phyloP scores from a whole-genome alignment of 495 filamentous ascomycete genomes.

The Umbilicaria muhlenbergii region DNA sequence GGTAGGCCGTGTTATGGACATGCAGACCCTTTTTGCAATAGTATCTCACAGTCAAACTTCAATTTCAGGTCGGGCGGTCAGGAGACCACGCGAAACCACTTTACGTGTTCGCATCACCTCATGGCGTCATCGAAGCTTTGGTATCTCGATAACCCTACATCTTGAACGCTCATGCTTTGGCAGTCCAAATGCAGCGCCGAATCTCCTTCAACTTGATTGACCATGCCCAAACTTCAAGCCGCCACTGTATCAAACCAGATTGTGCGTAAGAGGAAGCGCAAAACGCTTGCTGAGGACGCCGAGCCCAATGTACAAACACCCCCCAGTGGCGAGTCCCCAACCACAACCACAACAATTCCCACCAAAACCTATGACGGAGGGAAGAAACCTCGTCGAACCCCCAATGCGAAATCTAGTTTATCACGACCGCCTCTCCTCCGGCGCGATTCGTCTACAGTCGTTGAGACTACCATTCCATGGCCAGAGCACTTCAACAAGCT shows the following conservation, averaged over 20 bases:
- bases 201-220: neutral
- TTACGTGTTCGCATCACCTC: no score
- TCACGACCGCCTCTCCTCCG: conserved; percentile 20
- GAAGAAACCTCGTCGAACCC: conserved; percentile 28
- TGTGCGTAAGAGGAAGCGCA: conserved; percentile 39
- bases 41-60: no score
- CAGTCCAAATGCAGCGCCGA: no score
- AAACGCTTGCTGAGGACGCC: conserved; percentile 15
- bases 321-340: neutral
- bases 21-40: no score
- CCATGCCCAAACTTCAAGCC: conserved; percentile 40
- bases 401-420: neutral
- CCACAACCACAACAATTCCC: conserved; percentile 23
- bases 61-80: no score
- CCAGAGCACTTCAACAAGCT: conserved; percentile 58
- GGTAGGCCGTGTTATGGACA: no score
- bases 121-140: no score
- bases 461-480: conserved; percentile 44
- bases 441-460: conserved; percentile 24
- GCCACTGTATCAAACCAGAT: conserved; percentile 37
- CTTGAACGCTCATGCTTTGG: no score
- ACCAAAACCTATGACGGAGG: conserved; percentile 41
- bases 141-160: no score
- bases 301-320: neutral
- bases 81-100: no score